phyloP scores from a whole-genome alignment of 2,329 filamentous ascomycete species.

The Leptographium lundbergii region DNA sequence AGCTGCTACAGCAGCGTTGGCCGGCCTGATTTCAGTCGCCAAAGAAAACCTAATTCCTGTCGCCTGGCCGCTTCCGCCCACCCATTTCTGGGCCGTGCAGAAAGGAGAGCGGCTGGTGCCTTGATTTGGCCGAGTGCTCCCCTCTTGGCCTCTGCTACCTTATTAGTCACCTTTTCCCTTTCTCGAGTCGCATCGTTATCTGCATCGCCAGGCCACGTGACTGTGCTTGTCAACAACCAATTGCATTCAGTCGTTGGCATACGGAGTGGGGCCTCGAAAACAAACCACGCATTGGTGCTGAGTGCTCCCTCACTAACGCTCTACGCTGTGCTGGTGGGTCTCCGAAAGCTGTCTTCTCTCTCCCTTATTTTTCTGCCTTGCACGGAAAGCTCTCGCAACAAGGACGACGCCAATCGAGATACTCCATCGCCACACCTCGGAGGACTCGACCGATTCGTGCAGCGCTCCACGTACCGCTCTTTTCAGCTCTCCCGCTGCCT shows the following conservation, averaged over 20 bases:
- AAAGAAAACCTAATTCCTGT: no score
- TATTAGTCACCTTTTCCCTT: neutral
- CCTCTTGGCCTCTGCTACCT: neutral
- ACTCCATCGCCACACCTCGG: neutral
- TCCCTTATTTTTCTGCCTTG: constrained; percentile 1
- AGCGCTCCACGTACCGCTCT: neutral
- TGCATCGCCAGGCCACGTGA: neutral
- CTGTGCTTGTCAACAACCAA: neutral
- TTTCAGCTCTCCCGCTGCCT: neutral
- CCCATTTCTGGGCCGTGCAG: no score
- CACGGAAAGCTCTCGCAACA: neutral
- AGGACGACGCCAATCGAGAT: neutral
- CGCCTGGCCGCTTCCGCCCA: no score
- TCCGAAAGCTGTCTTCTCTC: neutral
- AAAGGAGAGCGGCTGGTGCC: no score
- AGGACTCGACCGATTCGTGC: neutral
- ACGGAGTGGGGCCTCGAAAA: neutral
- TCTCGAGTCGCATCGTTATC: neutral
- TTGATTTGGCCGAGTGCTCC: neutral
- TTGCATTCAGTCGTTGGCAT: neutral
- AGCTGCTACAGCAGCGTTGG: no score
- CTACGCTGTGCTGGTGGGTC: neutral
- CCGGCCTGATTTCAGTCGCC: no score
- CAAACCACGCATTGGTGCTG: neutral
- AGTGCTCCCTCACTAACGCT: neutral